These are phyloP conservation scores for Dictyostelium purpureum DNA, from an alignment of 78 protist species.

Conservation along the genomic window DNA sequence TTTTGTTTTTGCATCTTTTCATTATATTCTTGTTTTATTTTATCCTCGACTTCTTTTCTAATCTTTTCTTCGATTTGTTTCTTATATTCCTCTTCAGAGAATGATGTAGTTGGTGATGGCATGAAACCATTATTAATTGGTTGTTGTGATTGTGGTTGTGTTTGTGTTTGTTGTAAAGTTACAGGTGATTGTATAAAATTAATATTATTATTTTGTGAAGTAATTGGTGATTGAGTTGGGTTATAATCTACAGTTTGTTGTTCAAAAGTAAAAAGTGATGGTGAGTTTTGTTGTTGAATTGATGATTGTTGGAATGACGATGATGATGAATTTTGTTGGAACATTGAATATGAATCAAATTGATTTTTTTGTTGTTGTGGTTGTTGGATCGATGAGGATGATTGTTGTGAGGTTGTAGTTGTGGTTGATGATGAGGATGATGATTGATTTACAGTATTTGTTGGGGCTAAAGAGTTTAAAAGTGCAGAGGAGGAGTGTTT, in stretches of 20 bases:
- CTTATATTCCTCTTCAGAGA: constrained; percentile 59
- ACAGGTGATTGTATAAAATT: neutral
- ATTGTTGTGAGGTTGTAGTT: neutral
- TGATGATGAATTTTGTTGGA: constrained; percentile 43
- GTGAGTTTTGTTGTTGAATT: neutral
- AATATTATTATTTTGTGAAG: too few species aligned
- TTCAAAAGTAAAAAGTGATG: constrained; percentile 43
- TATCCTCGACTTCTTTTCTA: constrained; percentile 71
- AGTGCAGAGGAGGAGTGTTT: constrained; percentile 15
- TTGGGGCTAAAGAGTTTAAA: constrained; percentile 12
- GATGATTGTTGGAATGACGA: constrained; percentile 1
- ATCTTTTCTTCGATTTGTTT: constrained; percentile 65
- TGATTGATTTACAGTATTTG: neutral
- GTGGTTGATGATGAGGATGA: neutral
- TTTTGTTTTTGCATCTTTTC: constrained; percentile 35
- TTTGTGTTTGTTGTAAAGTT: neutral
- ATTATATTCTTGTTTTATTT: constrained; percentile 24
- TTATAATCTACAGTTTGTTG: constrained; percentile 17
- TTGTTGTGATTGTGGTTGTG: neutral
- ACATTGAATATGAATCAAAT: constrained; percentile 33
- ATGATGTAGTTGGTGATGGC: neutral
- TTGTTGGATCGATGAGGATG: neutral
- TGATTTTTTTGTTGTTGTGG: neutral
- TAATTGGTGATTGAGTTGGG: neutral
- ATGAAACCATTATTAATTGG: neutral